Base-by-base conservation (phyloP, 176 grass and related monocot species). In the Pontederia crassipes region DNA sequence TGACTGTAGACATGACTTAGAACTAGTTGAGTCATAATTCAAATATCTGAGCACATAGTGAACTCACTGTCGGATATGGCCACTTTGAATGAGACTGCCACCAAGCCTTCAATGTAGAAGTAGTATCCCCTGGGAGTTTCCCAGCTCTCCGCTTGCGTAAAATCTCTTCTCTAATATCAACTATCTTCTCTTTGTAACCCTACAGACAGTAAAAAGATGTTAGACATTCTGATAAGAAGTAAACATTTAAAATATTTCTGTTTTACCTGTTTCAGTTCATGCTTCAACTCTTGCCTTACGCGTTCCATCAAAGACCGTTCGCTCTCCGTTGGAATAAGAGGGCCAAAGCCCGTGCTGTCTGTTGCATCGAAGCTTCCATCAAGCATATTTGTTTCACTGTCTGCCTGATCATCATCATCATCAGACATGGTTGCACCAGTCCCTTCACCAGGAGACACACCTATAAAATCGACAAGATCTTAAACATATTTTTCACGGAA, bases 351-450 rank as follows among this genome's bases (percentile, higher is more conserved):
- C 88, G 93, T 98, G 58, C 94, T 80, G 27, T 93, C 94, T 27
- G 69, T 77, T 26, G 69, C 93, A 2, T 98, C 88, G 12, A 62
- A 59, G 60, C 81, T 88, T 64, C 75, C 84, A 12, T 85, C 80
- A 45, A 81, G 85, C 71, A 98, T 65, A 29, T 93, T 90, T 69
- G 69, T 85, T 28, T 98, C 85, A 59, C 85, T 90, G 56, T 98
- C 94, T 17, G 76, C 80, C 54, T 83, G 85, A 13, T 98, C 89
- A 58, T 98, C 94, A 70, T 98, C 85, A 57, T 98, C 85, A 58
- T 98, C 88, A 65, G 94, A 98, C 94, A 98, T 98, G 57, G 94
- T 93, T 72, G 88, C 88, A 29, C 94, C 88, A 15, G 94, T 89
- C 45, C 94, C 89, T 77, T 98, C 94, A 53, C 87, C 88, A 63